Evolutionary conservation across 176 grass and related monocot species (phyloP), one percentile per base, ranked within the genome.

Genomic region (Triticum aestivum): DNA sequence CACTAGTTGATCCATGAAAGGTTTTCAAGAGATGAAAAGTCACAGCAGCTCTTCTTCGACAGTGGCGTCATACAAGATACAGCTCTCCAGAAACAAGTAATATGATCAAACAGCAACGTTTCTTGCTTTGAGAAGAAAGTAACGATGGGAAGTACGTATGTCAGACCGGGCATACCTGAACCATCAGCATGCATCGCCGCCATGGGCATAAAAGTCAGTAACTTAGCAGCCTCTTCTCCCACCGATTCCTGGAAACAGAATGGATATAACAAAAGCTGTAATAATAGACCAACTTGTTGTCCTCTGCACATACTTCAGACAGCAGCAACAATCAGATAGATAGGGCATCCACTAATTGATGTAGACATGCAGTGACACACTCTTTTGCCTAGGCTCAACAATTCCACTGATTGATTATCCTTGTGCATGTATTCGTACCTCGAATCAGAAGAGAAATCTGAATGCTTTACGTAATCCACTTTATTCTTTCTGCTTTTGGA

Each of bases 391-490:
- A 73, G 23, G 24, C 39, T 12, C 32, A 78, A 64, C 68, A 58
- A 54, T 49, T 73, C 58, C 35, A 74, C 20, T 75, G 59, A 79
- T 79, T 58, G 74, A 47, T 33, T 87, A 29, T 39, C 24, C 52
- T 84, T 54, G 39, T 54, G 58, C 13, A 51, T 51, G 13, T 37
- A 65, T 65, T 73, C 33, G 58, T 54, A 56, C 42, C 58, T 85
- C 67, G 76, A 76, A 30, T 66, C 75, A 79, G 51, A 35, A 67
- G 75, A 37, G 66, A 80, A 59, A 74, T 75, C 75, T 8, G 66
- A 75, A 29, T 80, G 66, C 80, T 83, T 83, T 39, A 79, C n/a
- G 13, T 17, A 87, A 78, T 87, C 33, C 21, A 90, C 42, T 83
- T 66, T 61, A 34, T 5, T 79, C 5, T 47, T 87, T 79, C 27